phyloP scores from a whole-genome alignment of 441 rosid species.

The Adansonia gregorii region DNA sequence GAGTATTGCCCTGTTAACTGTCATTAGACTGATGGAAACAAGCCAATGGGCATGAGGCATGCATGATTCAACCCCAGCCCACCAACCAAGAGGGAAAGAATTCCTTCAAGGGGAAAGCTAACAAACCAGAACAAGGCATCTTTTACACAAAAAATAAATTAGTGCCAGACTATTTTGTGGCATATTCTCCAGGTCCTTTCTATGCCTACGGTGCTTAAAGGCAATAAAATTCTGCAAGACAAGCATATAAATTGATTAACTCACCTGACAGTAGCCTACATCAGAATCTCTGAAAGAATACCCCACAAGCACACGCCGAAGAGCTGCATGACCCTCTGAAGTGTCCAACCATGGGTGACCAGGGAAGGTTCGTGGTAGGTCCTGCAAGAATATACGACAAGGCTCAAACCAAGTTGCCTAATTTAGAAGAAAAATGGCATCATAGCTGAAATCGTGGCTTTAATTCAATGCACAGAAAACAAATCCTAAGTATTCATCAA shows the following conservation, averaged over 20 bases:
- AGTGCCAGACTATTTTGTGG: neutral
- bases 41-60: neutral
- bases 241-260: slow-evolving; percentile 15
- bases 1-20: neutral
- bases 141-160: neutral
- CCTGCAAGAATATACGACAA: slow-evolving; percentile 51
- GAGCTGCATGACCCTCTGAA: slow-evolving; percentile 88
- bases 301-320: slow-evolving; percentile 88
- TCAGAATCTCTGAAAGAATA: slow-evolving; percentile 98
- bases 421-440: neutral
- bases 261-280: slow-evolving; percentile 98
- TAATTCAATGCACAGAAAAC: neutral
- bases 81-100: neutral
- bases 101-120: neutral
- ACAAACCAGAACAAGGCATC: neutral
- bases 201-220: neutral
- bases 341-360: slow-evolving; percentile 99
- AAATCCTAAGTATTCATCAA: neutral
- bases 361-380: slow-evolving; percentile 41
- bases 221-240: neutral
- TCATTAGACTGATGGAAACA: neutral
- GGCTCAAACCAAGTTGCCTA: slow-evolving; percentile 10
- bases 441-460: neutral
- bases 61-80: neutral
- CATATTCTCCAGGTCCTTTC: neutral